Evolutionary conservation across 805 yeast species (phyloP).

Genomic region (Ogataea neopini): DNA sequence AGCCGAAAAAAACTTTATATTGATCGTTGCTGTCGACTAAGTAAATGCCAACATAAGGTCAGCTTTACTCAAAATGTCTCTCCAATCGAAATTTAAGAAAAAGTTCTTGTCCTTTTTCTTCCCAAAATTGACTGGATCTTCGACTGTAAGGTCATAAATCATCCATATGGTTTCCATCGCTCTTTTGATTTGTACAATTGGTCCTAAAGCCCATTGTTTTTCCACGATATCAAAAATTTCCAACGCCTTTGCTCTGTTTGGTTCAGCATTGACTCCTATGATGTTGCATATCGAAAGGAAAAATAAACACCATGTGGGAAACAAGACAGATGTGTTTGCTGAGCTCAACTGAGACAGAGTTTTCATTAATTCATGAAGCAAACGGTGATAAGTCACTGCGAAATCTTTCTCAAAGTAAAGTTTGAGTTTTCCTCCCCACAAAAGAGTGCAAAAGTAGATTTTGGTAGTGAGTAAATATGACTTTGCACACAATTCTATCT

Average conservation of each 20-base stretch:
- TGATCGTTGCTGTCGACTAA: no score
- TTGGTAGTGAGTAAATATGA: constrained; percentile 25
- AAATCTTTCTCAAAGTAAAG: constrained; percentile 13
- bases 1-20: no score
- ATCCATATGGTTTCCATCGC: constrained; percentile 35
- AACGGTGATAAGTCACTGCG: constrained; percentile 1
- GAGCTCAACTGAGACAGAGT: constrained; percentile 15
- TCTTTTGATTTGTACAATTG: constrained; percentile 23
- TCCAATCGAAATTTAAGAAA: constrained; percentile 26
- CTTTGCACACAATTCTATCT: constrained; percentile 24
- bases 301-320: constrained; percentile 35
- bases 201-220: constrained; percentile 29
- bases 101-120: constrained; percentile 8
- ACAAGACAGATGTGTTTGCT: constrained; percentile 17
- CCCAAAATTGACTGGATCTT: constrained; percentile 11
- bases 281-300: constrained; percentile 25
- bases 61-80: constrained; percentile 26
- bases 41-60: constrained; percentile 26
- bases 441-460: constrained; percentile 19
- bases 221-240: constrained; percentile 26
- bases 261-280: constrained; percentile 19
- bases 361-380: constrained; percentile 12
- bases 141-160: constrained; percentile 24
- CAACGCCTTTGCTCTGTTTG: constrained; percentile 20
- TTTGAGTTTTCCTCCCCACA: constrained; percentile 13